Conservation (phyloP, 192 early-diverging fungal genomes). For the Linnemannia hyalina region DNA sequence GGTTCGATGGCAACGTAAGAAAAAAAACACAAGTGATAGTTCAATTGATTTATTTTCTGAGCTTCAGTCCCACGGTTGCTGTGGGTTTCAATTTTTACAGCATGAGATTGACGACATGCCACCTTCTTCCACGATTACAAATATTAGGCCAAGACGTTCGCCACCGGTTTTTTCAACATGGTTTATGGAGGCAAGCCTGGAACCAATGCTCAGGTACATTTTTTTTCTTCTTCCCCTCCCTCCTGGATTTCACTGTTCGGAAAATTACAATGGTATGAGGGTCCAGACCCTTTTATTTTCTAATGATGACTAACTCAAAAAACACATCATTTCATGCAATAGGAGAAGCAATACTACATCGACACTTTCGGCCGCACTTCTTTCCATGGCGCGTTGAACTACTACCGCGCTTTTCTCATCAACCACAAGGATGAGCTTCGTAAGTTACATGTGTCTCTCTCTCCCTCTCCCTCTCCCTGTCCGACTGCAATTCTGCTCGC, state of each 20-base stretch:
- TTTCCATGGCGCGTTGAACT: constrained; percentile 71
- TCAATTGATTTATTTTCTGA: background rate
- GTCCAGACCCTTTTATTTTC: background rate
- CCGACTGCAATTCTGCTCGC: no score
- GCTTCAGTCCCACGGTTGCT: background rate
- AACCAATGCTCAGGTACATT: constrained; percentile 21
- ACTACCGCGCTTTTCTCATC: constrained; percentile 51
- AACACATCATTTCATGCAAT: constrained; percentile 11
- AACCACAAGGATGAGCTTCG: constrained; percentile 26
- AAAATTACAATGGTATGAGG: background rate
- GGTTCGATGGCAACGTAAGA: constrained; percentile 23
- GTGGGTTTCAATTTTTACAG: background rate
- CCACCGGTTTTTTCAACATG: background rate
- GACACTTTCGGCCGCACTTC: constrained; percentile 51
- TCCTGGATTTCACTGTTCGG: background rate
- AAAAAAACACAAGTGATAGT: background rate
- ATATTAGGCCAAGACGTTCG: constrained; percentile 8
- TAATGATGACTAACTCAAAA: background rate
- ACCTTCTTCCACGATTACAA: background rate
- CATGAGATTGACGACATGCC: background rate
- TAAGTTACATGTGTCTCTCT: background rate
- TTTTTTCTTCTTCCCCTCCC: constrained; percentile 20
- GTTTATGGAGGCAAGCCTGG: background rate
- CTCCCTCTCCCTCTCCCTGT: no score
- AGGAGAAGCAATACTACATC: constrained; percentile 70